A percentile compares a stretch with the other conserved stretches of the same genome.
Evolutionary conservation across 768 basidiomycete species (phyloP).

Genomic region (Hebeloma cylindrosporum): DNA sequence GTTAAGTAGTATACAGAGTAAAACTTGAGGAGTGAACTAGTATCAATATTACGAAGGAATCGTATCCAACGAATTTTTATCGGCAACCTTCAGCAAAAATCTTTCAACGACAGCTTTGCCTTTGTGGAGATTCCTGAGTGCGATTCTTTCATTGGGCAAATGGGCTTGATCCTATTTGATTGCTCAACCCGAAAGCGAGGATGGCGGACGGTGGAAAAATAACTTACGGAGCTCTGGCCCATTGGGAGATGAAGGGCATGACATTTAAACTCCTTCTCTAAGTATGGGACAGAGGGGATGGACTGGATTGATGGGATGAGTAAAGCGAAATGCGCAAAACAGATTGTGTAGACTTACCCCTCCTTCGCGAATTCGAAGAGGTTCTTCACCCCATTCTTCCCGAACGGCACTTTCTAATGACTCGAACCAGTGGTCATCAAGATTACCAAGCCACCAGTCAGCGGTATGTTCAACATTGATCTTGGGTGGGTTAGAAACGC

Average conservation of each 20-base stretch:
- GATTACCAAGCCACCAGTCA: conserved; percentile 94
- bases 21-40: too few relatives aligned
- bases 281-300: conserved; percentile 89
- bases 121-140: conserved; percentile 74
- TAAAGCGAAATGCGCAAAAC: conserved; percentile 7
- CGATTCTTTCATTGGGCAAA: conserved; percentile 90
- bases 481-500: conserved; percentile 36
- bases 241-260: conserved; percentile 92
- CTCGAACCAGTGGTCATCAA: conserved; percentile 84
- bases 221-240: conserved; percentile 82
- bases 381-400: conserved; percentile 85
- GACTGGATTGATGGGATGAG: conserved; percentile 54
- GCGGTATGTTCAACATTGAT: conserved; percentile 80
- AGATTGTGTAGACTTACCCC: conserved; percentile 53
- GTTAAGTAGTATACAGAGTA: too few relatives aligned
- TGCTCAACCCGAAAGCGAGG: conserved; percentile 3
- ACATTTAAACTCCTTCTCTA: conserved; percentile 90
- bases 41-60: too few relatives aligned
- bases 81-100: conserved; percentile 60
- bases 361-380: conserved; percentile 89
- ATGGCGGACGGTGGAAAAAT: conserved; percentile 6
- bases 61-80: too few relatives aligned
- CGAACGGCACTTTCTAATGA: conserved; percentile 79
- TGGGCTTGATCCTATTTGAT: conserved; percentile 94
- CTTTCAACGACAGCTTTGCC: conserved; percentile 78